Percentiles rank a stretch among this genome's conserved stretches.
Evolutionary conservation across 169 alveolate species (phyloP).

Genomic region (Plasmodium fragile): DNA sequence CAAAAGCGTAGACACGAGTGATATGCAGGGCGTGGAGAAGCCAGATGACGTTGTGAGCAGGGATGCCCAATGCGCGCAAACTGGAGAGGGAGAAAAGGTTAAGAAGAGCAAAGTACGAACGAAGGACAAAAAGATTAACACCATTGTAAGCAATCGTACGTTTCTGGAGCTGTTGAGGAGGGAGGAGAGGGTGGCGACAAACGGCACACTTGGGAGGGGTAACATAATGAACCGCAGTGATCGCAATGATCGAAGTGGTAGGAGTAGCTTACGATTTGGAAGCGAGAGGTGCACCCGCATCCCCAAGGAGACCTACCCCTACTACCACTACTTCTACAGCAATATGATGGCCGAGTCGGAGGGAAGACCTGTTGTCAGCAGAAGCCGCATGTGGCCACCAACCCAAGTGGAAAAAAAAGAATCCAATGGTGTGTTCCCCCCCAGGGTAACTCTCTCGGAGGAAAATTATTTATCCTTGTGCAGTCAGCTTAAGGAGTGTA

Average conservation of each 20-base stretch:
- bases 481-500: constrained; percentile 15
- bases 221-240: background rate
- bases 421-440: background rate
- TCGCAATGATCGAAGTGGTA: background rate
- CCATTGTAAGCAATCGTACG: constrained; percentile 28
- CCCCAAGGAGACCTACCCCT: constrained; percentile 53
- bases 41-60: background rate
- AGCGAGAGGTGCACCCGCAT: constrained; percentile 5
- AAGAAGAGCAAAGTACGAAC: constrained; percentile 12
- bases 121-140: constrained; percentile 24
- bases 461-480: constrained; percentile 28
- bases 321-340: constrained; percentile 67
- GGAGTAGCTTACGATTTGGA: background rate
- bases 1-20: constrained; percentile 20
- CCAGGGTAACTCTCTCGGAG: background rate
- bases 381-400: background rate
- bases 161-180: constrained; percentile 25
- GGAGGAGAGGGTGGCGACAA: background rate
- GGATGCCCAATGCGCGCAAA: background rate
- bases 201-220: background rate
- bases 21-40: background rate
- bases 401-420: constrained; percentile 12
- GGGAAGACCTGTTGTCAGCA: background rate
- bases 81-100: background rate
- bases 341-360: background rate